Evolutionary conservation across 176 grass and related monocot genomes (phyloP), one percentile per base, ranked within the genome.

Genomic region (Leersia perrieri): DNA sequence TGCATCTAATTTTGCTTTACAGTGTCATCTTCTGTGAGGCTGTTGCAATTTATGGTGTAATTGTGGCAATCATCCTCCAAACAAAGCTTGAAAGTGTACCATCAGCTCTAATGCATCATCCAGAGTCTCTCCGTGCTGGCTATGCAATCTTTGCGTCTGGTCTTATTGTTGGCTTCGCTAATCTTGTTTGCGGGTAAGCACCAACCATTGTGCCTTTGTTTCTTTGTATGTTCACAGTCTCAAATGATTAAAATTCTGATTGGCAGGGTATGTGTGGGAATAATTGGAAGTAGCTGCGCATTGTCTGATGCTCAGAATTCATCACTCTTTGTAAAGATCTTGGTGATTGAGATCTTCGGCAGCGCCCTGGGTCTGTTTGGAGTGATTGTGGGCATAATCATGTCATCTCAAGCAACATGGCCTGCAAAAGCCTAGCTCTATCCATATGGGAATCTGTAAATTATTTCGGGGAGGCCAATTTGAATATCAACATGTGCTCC

Each of bases 21-120:
- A 98, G 96, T 91, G 96, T 98, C n/a, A 95, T 98, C 72, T 95
- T 98, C 81, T 98, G 96, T 70, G 92, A 98, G 82, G 96, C 96
- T 60, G 96, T 98, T 16, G 96, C 96, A 22, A 98, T 98, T 86
- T 98, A 98, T 82, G 96, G 96, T 83, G 96, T 98, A 30, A 98
- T 98, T 4, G 96, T 98, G 72, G 96, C 92, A 71, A 98, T 98
- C 80, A 98, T 98, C 77, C 87, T 98, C 49, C 96, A 98, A 84
- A 98, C 95, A 35, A 98, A 98, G 84, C 87, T 98, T 81, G 92
- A 98, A 87, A 95, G 95, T 63, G 95, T 95, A 45, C 92, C 90
- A 81, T 28, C 86, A 38, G 80, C 90, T 76, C 84, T 45, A 74
- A 82, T 95, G 77, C 83, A 95, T 64, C 88, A 26, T 33, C 68